phyloP scores from a whole-genome alignment of 192 early-diverging fungal genomes.

The Coemansia sp. region DNA sequence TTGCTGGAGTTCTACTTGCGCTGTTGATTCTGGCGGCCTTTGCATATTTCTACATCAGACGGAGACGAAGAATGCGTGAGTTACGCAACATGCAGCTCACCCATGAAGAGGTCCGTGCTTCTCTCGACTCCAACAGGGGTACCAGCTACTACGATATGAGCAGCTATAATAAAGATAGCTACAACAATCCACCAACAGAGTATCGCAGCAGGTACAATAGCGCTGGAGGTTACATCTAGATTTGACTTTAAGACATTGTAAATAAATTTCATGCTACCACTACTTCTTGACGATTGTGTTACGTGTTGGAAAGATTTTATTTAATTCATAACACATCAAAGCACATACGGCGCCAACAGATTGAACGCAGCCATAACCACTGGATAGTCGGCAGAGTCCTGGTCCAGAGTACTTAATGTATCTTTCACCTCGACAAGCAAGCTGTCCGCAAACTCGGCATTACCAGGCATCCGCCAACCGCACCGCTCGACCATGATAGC shows the following conservation, averaged over 20 bases:
- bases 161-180: not conserved
- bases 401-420: constrained; percentile 16
- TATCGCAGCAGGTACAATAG: not conserved
- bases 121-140: not conserved
- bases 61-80: not conserved
- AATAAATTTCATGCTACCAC: not conserved
- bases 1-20: not conserved
- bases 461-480: constrained; percentile 37
- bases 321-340: not conserved
- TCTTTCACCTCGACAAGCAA: constrained; percentile 36
- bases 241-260: not conserved
- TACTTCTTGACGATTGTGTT: not conserved
- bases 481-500: constrained; percentile 44
- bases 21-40: not conserved
- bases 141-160: not conserved
- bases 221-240: not conserved
- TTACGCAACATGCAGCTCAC: not conserved
- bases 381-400: constrained; percentile 20
- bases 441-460: constrained; percentile 52
- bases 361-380: constrained; percentile 46
- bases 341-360: constrained; percentile 40
- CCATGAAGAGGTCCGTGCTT: not conserved
- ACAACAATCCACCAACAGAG: not conserved
- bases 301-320: not conserved
- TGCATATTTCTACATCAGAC: not conserved